These are phyloP conservation scores for Scheffersomyces ergatensis DNA, from an alignment of 805 yeast species.

Conservation along the genomic window DNA sequence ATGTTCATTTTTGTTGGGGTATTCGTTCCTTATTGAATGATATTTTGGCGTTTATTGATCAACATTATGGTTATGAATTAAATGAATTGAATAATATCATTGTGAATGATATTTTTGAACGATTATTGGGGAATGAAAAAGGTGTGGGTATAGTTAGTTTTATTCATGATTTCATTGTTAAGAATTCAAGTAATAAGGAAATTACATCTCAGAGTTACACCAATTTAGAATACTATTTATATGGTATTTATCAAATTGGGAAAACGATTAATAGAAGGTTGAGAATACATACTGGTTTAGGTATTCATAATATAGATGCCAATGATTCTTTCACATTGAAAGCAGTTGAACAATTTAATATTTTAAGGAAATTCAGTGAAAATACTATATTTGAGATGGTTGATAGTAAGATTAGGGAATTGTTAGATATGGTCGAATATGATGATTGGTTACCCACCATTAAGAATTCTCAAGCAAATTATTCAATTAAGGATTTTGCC, in stretches of 20 bases:
- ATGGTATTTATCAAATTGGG: constrained; percentile 71
- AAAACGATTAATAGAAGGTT: constrained; percentile 36
- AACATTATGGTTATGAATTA: constrained; percentile 62
- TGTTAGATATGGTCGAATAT: constrained; percentile 77
- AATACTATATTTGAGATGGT: constrained; percentile 77
- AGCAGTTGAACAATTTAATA: constrained; percentile 54
- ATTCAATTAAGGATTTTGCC: constrained; percentile 78
- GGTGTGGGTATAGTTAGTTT: constrained; percentile 58
- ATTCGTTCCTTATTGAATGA: constrained; percentile 63
- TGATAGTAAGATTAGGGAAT: constrained; percentile 73
- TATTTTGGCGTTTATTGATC: constrained; percentile 62
- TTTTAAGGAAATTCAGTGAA: constrained; percentile 71
- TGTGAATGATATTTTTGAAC: constrained; percentile 61
- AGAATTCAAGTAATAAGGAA: constrained; percentile 77
- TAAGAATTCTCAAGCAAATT: constrained; percentile 61
- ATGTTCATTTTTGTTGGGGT: constrained; percentile 82
- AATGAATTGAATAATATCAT: constrained; percentile 57
- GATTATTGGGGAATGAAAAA: constrained; percentile 50
- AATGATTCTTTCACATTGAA: constrained; percentile 37
- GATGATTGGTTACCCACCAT: constrained; percentile 70
- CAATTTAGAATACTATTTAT: constrained; percentile 81
- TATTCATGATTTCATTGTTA: constrained; percentile 54
- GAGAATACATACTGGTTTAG: constrained; percentile 35
- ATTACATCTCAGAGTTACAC: constrained; percentile 86
- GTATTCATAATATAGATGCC: constrained; percentile 38